Base-by-base conservation (phyloP, 352 stramenopile genomes). In the Globisporangium mamillatum region DNA sequence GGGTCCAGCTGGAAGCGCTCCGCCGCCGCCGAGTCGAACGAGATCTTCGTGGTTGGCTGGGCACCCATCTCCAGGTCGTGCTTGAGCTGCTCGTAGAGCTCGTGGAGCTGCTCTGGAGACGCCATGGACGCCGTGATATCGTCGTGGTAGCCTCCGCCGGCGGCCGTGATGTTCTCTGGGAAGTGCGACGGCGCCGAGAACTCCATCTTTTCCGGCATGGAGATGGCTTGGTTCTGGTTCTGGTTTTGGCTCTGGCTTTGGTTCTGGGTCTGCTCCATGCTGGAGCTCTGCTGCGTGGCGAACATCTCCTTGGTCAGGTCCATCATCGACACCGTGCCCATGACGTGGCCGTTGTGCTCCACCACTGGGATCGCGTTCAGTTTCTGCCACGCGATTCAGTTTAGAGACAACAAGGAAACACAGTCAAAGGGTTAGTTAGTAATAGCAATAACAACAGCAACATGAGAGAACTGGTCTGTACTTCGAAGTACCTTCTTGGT, bases 241-340 rank as follows among this genome's bases (percentile, higher is more conserved):
- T 18, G 14, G 38, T 1, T 54, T 2, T 29, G 27, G 27, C 4
- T 18, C 22, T 4, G 20, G 22, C 22, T 24, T 24, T 4, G 20
- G 48, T 52, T 27, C 16, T 61, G 62, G 24, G 36, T 46, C 12
- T 46, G 38, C 12, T 46, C 22, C 7, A 41, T 34, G n/a, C 63
- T 16, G 32, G 22, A 9, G n/a, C 18, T 52, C 18, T 70, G 61
- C 14, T 77, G 50, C 1, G 52, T 14, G 12, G 32, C 70, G 20
- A 83, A 63, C 64, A 75, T 74, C 57, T 80, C 74, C 32, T 76
- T 76, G 4, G 72, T 76, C 63, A 83, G 65, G 9, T 81, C 72
- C 36, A 75, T 66, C 32, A 79, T 60, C 0, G 77, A 70, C 12
- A 84, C 70, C 3, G 67, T 80, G 61, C 77, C 77, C 14, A 84